Percentiles rank a stretch among this genome's conserved stretches.
These are phyloP conservation scores for Fusarium liriodendri DNA, from an alignment of 2,329 filamentous ascomycete genomes.

Conservation along the genomic window DNA sequence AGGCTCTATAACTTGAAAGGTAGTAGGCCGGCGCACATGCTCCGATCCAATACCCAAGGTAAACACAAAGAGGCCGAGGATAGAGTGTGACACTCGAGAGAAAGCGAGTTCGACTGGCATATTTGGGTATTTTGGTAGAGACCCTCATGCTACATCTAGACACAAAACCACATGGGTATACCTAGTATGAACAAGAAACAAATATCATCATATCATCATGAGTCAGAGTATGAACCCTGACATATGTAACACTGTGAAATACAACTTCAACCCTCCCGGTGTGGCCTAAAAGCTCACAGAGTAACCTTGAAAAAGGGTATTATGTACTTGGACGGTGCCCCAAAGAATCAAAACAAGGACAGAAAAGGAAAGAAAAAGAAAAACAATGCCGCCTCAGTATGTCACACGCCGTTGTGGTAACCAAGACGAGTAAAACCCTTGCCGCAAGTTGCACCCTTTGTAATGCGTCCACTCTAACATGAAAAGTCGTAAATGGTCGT, in stretches of 20 bases:
- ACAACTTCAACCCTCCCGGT: constrained; percentile 21
- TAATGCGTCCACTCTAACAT: constrained; percentile 35
- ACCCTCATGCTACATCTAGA: background rate
- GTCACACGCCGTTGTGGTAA: constrained; percentile 8
- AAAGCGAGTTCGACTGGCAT: background rate
- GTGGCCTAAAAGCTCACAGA: constrained; percentile 21
- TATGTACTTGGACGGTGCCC: constrained; percentile 26
- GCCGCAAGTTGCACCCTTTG: constrained; percentile 28
- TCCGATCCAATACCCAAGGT: background rate
- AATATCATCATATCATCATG: constrained; percentile 37
- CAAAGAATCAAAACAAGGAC: constrained; percentile 1
- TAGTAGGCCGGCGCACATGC: background rate
- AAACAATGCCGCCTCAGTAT: constrained; percentile 10
- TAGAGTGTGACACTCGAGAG: background rate
- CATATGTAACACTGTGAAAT: constrained; percentile 25
- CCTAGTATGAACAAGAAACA: background rate
- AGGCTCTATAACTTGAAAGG: background rate
- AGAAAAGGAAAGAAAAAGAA: constrained; percentile 5
- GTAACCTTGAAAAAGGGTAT: constrained; percentile 30
- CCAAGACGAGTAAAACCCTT: constrained; percentile 25
- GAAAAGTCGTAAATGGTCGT: constrained; percentile 39
- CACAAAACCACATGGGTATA: background rate
- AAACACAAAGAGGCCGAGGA: background rate
- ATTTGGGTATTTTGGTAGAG: background rate
- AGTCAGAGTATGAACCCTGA: constrained; percentile 27